Evolutionary conservation across 2,329 filamentous ascomycete genomes (phyloP).

Genomic region (Beauveria scarabaeidicola): DNA sequence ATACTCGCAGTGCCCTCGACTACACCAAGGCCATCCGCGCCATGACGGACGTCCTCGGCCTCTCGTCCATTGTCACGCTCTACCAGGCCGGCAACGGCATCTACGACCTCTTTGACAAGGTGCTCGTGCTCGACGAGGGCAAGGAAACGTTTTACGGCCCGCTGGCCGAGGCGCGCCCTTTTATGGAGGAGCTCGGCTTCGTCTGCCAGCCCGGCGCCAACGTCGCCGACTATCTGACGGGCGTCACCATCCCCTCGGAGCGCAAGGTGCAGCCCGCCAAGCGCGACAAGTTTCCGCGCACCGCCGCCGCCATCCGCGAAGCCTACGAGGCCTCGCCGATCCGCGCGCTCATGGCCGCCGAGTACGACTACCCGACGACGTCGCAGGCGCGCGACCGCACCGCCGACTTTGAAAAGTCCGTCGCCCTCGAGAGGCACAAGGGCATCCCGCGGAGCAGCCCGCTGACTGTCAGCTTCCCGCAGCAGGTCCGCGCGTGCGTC

Average conservation of each 20-base stretch:
- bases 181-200: slow-evolving; percentile 59
- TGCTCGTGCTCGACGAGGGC: slow-evolving; percentile 58
- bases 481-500: slow-evolving; percentile 49
- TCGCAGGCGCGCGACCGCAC: slow-evolving; percentile 40
- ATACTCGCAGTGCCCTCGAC: slow-evolving; percentile 39
- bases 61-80: slow-evolving; percentile 54
- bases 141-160: slow-evolving; percentile 59
- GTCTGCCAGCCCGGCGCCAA: slow-evolving; percentile 54
- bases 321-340: slow-evolving; percentile 46
- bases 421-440: slow-evolving; percentile 46
- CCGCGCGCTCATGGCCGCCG: slow-evolving; percentile 39
- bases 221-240: slow-evolving; percentile 57
- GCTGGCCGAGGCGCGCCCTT: slow-evolving; percentile 47
- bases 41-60: slow-evolving; percentile 53
- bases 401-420: slow-evolving; percentile 43
- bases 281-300: slow-evolving; percentile 37
- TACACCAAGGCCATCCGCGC: slow-evolving; percentile 53
- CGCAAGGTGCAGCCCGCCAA: slow-evolving; percentile 45
- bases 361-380: slow-evolving; percentile 49
- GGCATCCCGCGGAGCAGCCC: slow-evolving; percentile 44
- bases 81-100: slow-evolving; percentile 66
- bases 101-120: slow-evolving; percentile 62
- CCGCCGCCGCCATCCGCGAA: slow-evolving; percentile 32
- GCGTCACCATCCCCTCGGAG: slow-evolving; percentile 59
- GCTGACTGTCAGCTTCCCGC: slow-evolving; percentile 44